Base-by-base conservation (phyloP, 2,329 filamentous ascomycete species). In the Thelonectria blattea region DNA sequence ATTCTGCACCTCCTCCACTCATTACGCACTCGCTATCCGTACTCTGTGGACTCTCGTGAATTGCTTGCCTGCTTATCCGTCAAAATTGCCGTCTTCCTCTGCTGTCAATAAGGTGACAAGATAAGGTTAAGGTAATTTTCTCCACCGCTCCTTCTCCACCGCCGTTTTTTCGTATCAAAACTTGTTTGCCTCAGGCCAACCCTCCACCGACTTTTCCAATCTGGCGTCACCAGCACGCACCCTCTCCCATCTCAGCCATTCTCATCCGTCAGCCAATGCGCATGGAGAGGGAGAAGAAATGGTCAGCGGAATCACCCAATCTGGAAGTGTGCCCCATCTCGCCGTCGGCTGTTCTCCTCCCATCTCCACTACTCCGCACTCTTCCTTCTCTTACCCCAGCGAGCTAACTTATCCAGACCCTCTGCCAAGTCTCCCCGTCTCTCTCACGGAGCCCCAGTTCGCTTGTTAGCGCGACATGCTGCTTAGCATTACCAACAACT, bases 281-380 rank as follows among this genome's bases (percentile, higher is more conserved):
- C 3, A 37, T 37, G 10, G 10, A 37, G 15, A 37, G 34, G 34
- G 32, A 34, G 32, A 34, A 10, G 32, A 41, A 24, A 48, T 24
- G 27, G 5, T 12, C 49, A 41, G 41, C 57, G 32, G 17, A 51
- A 47, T 22, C 34, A 12, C 52, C 24, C 37, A 47, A 47, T 51
- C 22, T 51, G 10, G 42, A 32, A 54, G 58, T 52, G 60, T 65
- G 49, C 57, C 62, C 48, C 58, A 60, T 58, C 51, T 56, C 34
- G 52, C 46, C 54, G 64, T 41, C 54, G 51, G 37, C 17, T 54
- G 32, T 39, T 56, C 52, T 37, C 17, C 42, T 24, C 30, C 52
- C 46, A 53, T 61, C 67, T 53, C 67, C 65, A 60, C 63, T 68
- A 69, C 68, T 70, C 68, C 68, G 68, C 66, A 65, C 62, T 66